Conservation (phyloP, 306 rosid genomes). For the Rosa rugosa region DNA sequence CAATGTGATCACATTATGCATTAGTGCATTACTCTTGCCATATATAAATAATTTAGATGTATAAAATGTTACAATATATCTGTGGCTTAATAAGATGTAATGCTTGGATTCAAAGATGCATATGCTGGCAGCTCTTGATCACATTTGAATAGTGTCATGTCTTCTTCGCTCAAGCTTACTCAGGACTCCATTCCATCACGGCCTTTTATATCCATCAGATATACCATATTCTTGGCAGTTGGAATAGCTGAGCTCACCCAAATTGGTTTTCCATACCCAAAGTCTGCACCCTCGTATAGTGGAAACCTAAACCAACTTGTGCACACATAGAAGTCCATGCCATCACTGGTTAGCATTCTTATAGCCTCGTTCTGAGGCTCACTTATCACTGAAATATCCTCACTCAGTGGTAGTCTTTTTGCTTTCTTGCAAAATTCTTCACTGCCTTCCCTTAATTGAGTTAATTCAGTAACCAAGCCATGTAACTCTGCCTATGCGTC, state of each 20-base stretch:
- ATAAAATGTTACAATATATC: not conserved
- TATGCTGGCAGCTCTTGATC: conserved; percentile 19
- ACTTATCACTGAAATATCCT: not conserved
- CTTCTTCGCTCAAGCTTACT: conserved; percentile 18
- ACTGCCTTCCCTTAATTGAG: conserved; percentile 20
- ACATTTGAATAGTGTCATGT: conserved; percentile 7
- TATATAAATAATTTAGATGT: not conserved
- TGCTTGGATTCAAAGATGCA: conserved; percentile 24
- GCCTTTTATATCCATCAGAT: conserved; percentile 15
- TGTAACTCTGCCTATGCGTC: conserved; percentile 9
- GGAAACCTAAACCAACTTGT: conserved; percentile 25
- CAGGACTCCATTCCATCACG: conserved; percentile 26
- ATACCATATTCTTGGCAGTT: not conserved
- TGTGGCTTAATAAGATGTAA: conserved; percentile 29
- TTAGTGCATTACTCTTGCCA: not conserved
- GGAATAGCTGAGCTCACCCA: conserved; percentile 20
- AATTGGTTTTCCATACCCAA: conserved; percentile 34
- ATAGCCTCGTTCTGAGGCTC: not conserved
- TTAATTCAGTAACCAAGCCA: conserved; percentile 18
- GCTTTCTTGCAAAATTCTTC: conserved; percentile 13
- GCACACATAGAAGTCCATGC: conserved; percentile 2
- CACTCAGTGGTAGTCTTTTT: not conserved
- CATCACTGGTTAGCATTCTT: not conserved
- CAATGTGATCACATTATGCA: not conserved
- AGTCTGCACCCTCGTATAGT: conserved; percentile 21